phyloP scores from a whole-genome alignment of 371 early-diverging fungal species.

The Caulochytrium protostelioides region DNA sequence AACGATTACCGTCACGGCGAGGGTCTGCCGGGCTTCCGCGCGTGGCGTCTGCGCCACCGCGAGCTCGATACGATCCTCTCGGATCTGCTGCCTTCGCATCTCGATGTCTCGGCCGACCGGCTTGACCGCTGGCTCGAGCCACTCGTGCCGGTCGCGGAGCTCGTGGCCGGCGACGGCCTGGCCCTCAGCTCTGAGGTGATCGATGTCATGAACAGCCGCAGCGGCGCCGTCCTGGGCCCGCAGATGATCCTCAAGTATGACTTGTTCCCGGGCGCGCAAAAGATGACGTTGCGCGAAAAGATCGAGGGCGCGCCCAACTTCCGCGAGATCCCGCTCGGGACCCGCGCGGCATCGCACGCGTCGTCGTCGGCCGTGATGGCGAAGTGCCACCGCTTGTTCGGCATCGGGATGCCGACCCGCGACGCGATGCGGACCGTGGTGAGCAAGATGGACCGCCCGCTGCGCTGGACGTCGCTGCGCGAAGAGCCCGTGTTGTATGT shows the following conservation, averaged over 20 bases:
- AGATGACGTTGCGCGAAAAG: slow-evolving; percentile 36
- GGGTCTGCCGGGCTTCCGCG: no score
- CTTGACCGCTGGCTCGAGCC: no score
- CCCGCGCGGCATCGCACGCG: background rate
- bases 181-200: slow-evolving; percentile 40
- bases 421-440: slow-evolving; percentile 31
- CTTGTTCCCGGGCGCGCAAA: slow-evolving; percentile 49
- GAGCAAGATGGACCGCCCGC: slow-evolving; percentile 15
- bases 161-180: slow-evolving; percentile 28
- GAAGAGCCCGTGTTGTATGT: slow-evolving; percentile 59
- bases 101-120: no score
- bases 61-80: background rate
- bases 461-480: slow-evolving; percentile 45
- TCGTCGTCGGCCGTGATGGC: background rate
- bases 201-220: slow-evolving; percentile 28
- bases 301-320: slow-evolving; percentile 24
- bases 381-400: slow-evolving; percentile 3
- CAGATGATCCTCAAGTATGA: slow-evolving; percentile 46
- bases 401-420: slow-evolving; percentile 42
- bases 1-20: no score
- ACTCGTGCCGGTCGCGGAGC: background rate
- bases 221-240: slow-evolving; percentile 39
- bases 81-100: background rate
- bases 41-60: background rate
- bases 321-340: no score